phyloP scores from a whole-genome alignment of 2,329 filamentous ascomycete species.

The Truncatella angustata region DNA sequence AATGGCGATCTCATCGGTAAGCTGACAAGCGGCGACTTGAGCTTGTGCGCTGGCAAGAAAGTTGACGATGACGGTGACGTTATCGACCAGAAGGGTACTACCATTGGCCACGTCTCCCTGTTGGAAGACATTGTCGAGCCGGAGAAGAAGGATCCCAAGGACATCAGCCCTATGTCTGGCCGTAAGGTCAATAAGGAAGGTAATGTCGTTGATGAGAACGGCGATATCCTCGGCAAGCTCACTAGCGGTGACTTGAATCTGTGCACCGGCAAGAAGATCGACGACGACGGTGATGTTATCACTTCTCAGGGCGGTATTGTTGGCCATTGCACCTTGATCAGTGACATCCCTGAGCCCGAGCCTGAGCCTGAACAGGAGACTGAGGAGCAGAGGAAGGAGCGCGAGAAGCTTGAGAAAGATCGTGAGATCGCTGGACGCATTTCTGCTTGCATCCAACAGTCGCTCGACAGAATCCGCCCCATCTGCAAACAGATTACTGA shows the following conservation, averaged over 20 bases:
- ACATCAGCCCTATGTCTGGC: slow-evolving; percentile 51
- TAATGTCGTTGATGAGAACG: slow-evolving; percentile 57
- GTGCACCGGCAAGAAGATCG: slow-evolving; percentile 67
- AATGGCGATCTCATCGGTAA: slow-evolving; percentile 63
- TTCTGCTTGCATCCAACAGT: slow-evolving; percentile 68
- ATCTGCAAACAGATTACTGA: slow-evolving; percentile 85
- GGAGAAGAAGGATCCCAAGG: slow-evolving; percentile 40
- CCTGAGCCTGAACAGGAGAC: slow-evolving; percentile 48
- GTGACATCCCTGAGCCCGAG: slow-evolving; percentile 50
- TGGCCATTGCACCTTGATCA: slow-evolving; percentile 66
- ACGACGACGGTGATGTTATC: slow-evolving; percentile 69
- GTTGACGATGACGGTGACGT: slow-evolving; percentile 72
- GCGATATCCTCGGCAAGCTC: slow-evolving; percentile 64
- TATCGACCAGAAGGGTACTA: slow-evolving; percentile 64
- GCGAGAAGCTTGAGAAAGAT: slow-evolving; percentile 62
- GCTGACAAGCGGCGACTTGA: slow-evolving; percentile 65
- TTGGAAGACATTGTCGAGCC: slow-evolving; percentile 56
- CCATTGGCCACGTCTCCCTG: slow-evolving; percentile 66
- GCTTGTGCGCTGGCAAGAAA: slow-evolving; percentile 64
- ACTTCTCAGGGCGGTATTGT: slow-evolving; percentile 66
- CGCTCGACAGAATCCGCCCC: slow-evolving; percentile 79
- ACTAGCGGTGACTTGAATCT: slow-evolving; percentile 64
- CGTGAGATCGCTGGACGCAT: slow-evolving; percentile 77
- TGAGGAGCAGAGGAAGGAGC: slow-evolving; percentile 56
- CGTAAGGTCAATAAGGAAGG: slow-evolving; percentile 58